Percentiles rank a stretch among this genome's conserved stretches.
Evolutionary conservation across 306 rosid genomes (phyloP).

Genomic region (Gastrolobium villosum): DNA sequence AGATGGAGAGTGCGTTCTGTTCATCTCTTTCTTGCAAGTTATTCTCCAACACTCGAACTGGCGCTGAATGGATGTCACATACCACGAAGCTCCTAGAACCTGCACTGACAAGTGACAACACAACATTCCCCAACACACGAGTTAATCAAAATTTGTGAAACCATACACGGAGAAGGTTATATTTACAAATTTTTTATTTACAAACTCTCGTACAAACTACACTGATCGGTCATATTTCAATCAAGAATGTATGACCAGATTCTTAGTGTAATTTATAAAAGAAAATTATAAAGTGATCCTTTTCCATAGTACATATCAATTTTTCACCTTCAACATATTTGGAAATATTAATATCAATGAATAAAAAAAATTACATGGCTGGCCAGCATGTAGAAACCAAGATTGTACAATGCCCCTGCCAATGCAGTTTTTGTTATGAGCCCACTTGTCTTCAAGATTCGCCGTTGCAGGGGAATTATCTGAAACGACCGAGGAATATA

Average conservation of each 20-base stretch:
- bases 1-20: slow-evolving; percentile 78
- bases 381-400: slow-evolving; percentile 73
- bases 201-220: too few species aligned
- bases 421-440: slow-evolving; percentile 81
- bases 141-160: slow-evolving; percentile 33
- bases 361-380: slow-evolving; percentile 66
- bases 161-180: too few species aligned
- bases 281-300: too few species aligned
- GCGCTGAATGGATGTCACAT: slow-evolving; percentile 78
- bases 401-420: slow-evolving; percentile 89
- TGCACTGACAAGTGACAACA: slow-evolving; percentile 65
- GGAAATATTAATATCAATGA: not conserved
- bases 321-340: too few species aligned
- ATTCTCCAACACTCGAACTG: slow-evolving; percentile 80
- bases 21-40: slow-evolving; percentile 65
- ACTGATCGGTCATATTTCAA: too few species aligned
- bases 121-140: slow-evolving; percentile 17
- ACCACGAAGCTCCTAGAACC: slow-evolving; percentile 89
- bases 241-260: too few species aligned
- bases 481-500: slow-evolving; percentile 77
- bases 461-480: slow-evolving; percentile 76
- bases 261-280: too few species aligned
- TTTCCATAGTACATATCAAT: too few species aligned
- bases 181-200: too few species aligned
- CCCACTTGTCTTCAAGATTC: slow-evolving; percentile 80